Evolutionary conservation across 495 filamentous ascomycete species (phyloP).

Genomic region (Talaromyces nanjingensis): DNA sequence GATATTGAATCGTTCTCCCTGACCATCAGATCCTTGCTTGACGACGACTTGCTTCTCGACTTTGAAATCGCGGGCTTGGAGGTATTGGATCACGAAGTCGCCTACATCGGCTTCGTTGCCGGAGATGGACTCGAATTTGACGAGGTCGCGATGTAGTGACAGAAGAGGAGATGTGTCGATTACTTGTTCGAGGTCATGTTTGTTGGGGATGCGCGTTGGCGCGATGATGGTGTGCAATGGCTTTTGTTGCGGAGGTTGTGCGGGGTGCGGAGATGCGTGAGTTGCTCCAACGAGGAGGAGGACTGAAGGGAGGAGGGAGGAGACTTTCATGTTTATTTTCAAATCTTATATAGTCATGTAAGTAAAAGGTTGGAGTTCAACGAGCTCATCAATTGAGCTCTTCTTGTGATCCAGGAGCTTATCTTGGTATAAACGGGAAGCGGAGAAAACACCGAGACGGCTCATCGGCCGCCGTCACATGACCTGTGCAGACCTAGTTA

Average conservation of each 20-base stretch:
- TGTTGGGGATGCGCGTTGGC: neutral
- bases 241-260: constrained; percentile 4
- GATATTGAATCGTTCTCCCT: constrained; percentile 60
- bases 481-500: neutral
- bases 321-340: neutral
- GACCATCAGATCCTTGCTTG: neutral
- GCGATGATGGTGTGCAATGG: neutral
- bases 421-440: neutral
- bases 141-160: constrained; percentile 66
- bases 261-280: constrained; percentile 2
- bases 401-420: neutral
- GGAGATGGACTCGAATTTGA: constrained; percentile 70
- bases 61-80: constrained; percentile 56
- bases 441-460: neutral
- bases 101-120: constrained; percentile 64
- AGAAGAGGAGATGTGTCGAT: constrained; percentile 51
- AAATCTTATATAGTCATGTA: neutral
- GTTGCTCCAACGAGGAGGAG: constrained; percentile 1
- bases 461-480: neutral
- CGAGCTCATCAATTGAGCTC: neutral
- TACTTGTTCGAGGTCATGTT: constrained; percentile 17
- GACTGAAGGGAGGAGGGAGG: neutral
- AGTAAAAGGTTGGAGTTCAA: neutral
- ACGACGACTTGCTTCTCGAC: constrained; percentile 52
- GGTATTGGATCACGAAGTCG: constrained; percentile 59